A percentile compares a stretch with the other conserved stretches of the same genome.
These are phyloP conservation scores for Gleditsia sinensis DNA, from an alignment of 306 rosid genomes.

Conservation along the genomic window DNA sequence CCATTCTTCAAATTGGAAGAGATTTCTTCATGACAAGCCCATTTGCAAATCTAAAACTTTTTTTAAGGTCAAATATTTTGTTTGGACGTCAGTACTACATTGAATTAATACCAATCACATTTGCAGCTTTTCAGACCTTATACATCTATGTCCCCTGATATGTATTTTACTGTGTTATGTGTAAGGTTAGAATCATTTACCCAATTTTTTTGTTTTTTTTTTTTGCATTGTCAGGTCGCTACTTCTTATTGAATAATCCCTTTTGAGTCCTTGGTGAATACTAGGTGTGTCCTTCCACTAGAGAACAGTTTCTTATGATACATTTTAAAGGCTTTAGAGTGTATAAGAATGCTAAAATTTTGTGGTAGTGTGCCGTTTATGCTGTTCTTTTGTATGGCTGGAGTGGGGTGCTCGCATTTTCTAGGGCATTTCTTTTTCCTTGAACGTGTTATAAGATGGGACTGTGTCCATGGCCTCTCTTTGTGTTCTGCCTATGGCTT, in stretches of 20 bases:
- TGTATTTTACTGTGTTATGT: too few relatives aligned
- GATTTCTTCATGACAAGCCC: neutral
- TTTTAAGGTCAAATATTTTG: neutral
- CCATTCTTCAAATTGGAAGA: too few relatives aligned
- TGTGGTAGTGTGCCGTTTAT: neutral
- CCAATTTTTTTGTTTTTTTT: too few relatives aligned
- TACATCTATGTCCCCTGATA: neutral
- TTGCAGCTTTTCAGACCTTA: neutral
- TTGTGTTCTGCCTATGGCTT: neutral
- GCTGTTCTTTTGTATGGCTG: neutral
- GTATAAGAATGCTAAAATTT: neutral
- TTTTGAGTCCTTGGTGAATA: too few relatives aligned
- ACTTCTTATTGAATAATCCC: too few relatives aligned
- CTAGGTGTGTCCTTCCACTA: neutral
- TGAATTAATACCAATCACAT: neutral
- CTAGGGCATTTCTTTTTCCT: neutral
- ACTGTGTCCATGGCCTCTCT: neutral
- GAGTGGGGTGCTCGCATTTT: neutral
- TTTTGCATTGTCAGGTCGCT: neutral
- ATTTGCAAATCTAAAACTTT: neutral
- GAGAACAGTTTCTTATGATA: neutral
- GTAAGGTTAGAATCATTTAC: neutral
- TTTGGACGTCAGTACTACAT: neutral
- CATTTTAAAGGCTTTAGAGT: too few relatives aligned
- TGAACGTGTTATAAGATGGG: neutral